Evolutionary conservation across 2,329 filamentous ascomycete genomes (phyloP).

Genomic region (Phyllosticta capitalensis): DNA sequence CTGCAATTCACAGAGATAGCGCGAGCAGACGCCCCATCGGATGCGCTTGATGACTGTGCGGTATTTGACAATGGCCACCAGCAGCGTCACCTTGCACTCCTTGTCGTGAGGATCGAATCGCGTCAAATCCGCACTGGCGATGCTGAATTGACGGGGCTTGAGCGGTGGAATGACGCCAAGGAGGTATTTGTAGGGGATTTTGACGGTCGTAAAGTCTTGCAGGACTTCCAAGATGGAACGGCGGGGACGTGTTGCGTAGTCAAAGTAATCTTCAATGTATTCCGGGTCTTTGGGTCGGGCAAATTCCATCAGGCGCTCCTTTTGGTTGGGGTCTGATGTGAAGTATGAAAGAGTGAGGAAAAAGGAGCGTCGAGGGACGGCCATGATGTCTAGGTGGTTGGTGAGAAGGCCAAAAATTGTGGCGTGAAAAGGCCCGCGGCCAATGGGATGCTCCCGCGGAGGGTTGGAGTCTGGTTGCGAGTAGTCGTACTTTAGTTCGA

Average conservation of each 20-base stretch:
- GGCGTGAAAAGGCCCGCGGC: slow-evolving; percentile 23
- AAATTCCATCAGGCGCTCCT: slow-evolving; percentile 76
- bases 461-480: slow-evolving; percentile 24
- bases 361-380: slow-evolving; percentile 81
- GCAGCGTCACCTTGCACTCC: slow-evolving; percentile 53
- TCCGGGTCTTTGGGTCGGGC: slow-evolving; percentile 52
- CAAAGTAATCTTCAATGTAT: slow-evolving; percentile 83
- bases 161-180: slow-evolving; percentile 70
- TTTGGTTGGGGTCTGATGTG: slow-evolving; percentile 61
- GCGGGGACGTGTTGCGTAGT: slow-evolving; percentile 85
- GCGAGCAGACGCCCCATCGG: slow-evolving; percentile 79
- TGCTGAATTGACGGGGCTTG: slow-evolving; percentile 87
- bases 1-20: slow-evolving; percentile 63
- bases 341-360: slow-evolving; percentile 71
- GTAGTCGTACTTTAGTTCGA: slow-evolving; percentile 43
- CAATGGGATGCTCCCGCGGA: slow-evolving; percentile 29
- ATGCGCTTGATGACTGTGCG: slow-evolving; percentile 76
- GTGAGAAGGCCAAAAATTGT: slow-evolving; percentile 52
- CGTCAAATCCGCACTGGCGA: slow-evolving; percentile 49
- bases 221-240: slow-evolving; percentile 88
- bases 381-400: slow-evolving; percentile 79
- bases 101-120: not conserved
- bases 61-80: slow-evolving; percentile 86
- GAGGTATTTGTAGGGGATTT: slow-evolving; percentile 65
- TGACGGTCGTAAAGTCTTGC: slow-evolving; percentile 77